Conservation (phyloP, 352 stramenopile genomes). For the Phytopythium sindhum region DNA sequence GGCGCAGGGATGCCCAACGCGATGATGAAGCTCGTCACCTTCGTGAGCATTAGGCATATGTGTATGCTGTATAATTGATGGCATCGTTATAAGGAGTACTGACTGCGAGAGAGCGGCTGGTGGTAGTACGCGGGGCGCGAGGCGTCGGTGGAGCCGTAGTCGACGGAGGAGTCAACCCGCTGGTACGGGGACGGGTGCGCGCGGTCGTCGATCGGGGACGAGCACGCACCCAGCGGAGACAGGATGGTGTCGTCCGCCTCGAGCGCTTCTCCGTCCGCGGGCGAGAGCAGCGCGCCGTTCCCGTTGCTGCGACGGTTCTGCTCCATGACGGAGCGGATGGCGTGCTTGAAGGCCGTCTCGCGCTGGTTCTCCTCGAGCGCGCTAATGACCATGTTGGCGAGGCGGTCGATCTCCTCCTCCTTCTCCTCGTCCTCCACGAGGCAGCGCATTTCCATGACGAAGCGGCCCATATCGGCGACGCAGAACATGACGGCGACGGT, state of each 20-base stretch:
- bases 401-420: slow-evolving; percentile 39
- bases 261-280: background rate
- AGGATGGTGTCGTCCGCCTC: background rate
- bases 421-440: slow-evolving; percentile 52
- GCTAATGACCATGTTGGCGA: slow-evolving; percentile 32
- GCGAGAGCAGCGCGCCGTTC: slow-evolving; percentile 8
- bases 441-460: slow-evolving; percentile 46
- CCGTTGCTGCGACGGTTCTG: slow-evolving; percentile 11
- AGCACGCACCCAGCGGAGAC: background rate
- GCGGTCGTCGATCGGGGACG: background rate
- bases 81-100: background rate
- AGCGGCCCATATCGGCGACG: slow-evolving; percentile 47
- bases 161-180: background rate
- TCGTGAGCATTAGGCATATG: no score
- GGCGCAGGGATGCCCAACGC: no score
- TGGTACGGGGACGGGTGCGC: background rate
- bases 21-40: no score
- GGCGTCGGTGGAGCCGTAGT: background rate
- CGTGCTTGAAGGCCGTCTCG: slow-evolving; percentile 34
- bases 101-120: slow-evolving; percentile 2
- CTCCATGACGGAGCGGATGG: slow-evolving; percentile 26
- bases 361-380: slow-evolving; percentile 21
- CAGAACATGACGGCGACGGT: slow-evolving; percentile 51
- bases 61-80: no score
- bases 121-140: background rate